Evolutionary conservation across 305 asterid genomes (phyloP), one percentile per base, ranked within the genome.

Genomic region (Fraxinus latifolia): DNA sequence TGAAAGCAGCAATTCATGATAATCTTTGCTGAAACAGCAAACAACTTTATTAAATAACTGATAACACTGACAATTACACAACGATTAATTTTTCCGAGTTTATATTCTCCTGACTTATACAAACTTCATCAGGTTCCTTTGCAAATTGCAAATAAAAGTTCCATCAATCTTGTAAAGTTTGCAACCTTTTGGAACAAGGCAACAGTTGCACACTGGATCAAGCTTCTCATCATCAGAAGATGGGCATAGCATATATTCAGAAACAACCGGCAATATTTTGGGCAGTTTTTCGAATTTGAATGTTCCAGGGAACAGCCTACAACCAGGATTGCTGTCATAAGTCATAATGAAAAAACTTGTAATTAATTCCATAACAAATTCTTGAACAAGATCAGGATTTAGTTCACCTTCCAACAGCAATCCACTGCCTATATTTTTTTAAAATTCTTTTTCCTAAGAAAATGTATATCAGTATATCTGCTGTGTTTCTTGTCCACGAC

Each of bases 201-300:
- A 84, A 77, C 87, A 84, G 70, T 79, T 82, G 33, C 86, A 80
- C 8, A 15, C 77, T 25, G 85, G 76, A 15, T 15, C 27, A 9
- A 37, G 84, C 55, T 47, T 34, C 21, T 74, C 19, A 19, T 44
- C 12, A 9, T 73, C 81, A 3, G 82, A 78, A 3, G 75, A 55
- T 4, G 87, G 87, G 34, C 89, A 87, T 6, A 80, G 82, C 86
- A 80, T 86, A 76, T 82, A 84, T 23, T 17, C 32, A 42, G 50
- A 70, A n/a, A 5, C 17, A 21, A 0, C 73, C 2, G 8, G 76
- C 79, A 83, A 78, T 39, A 77, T 12, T 42, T 0, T 14, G 82
- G 88, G 65, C 85, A 83, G 4, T 15, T 0, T 25, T 47, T 83
- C n/a, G 55, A 36, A 0, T 27, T 70, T 76, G 79, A 71, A 34